Evolutionary conservation across 352 stramenopile species (phyloP), one percentile per base, ranked within the genome.

Genomic region (Pythium vanterpoolii): DNA sequence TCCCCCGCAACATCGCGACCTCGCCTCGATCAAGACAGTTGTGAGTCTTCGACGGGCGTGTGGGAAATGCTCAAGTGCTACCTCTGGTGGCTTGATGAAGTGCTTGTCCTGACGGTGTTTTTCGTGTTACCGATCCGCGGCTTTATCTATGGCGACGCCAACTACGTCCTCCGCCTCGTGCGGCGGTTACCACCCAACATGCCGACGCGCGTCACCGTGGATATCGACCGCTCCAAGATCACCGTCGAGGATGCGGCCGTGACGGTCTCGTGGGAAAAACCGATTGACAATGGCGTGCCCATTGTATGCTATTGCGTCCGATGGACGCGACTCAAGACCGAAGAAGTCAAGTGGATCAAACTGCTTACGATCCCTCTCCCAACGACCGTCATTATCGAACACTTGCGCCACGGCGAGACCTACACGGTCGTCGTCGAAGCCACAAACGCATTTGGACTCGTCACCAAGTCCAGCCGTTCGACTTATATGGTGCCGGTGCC

Each of bases 51-150:
- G 28, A 45, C 56, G 1, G 66, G 34, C 13, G 5, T 65, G 40
- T 60, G 42, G 48, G 58, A 65, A 9, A 33, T 83, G 42, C 56
- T 92, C 27, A 89, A 86, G 53, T 72, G 73, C 18, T 90, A 90
- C 58, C 68, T 91, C 30, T 94, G 83, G 82, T 94, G 85, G 85
- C 69, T 94, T n/a, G 82, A 94, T 47, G 85, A 94, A 53, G 81
- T 77, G 3, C 87, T 94, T 42, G 72, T 82, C 21, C 66, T 94
- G 13, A 80, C 83, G 18, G 49, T 90, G 18, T 80, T 94, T 44
- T 69, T 93, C 26, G 75, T 90, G 56, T 69, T 92, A 16, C 85
- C 83, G 7, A 85, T 94, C 45, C 83, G 85, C 31, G 79, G 81
- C 23, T 87, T 89, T 54, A 92, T 94, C 50, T 94, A 92, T 33